Evolutionary conservation across 2,329 filamentous ascomycete species (phyloP).

Genomic region (Incumbomyces delicatus): DNA sequence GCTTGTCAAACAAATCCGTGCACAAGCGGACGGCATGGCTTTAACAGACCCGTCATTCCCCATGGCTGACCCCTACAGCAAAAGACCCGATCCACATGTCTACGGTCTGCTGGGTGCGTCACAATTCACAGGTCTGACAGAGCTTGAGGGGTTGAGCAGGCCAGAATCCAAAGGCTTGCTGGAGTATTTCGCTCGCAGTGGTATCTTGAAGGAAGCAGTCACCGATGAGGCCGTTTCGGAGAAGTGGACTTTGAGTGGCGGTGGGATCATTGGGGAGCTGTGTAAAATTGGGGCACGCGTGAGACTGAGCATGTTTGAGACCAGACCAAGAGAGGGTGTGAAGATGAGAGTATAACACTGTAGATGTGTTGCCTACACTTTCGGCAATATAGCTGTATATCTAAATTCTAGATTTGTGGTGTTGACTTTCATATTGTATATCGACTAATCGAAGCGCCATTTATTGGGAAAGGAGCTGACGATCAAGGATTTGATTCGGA

Average conservation of each 20-base stretch:
- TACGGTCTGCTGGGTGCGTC: constrained; percentile 32
- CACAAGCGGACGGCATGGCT: constrained; percentile 28
- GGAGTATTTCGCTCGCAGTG: constrained; percentile 89
- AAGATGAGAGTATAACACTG: not conserved
- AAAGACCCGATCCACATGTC: constrained; percentile 43
- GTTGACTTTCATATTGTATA: too few species aligned
- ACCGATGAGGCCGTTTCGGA: constrained; percentile 63
- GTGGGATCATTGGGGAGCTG: constrained; percentile 76
- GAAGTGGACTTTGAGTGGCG: constrained; percentile 74
- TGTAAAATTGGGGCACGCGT: constrained; percentile 53
- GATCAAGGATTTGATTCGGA: too few species aligned
- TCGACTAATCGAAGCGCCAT: too few species aligned
- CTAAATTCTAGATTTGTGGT: too few species aligned
- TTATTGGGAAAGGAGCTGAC: too few species aligned
- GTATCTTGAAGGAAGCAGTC: constrained; percentile 61
- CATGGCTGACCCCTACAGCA: constrained; percentile 42
- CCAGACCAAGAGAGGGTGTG: constrained; percentile 1
- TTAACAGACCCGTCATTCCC: constrained; percentile 33
- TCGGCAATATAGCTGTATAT: too few species aligned
- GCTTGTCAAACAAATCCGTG: constrained; percentile 45
- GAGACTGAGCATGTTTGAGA: constrained; percentile 21
- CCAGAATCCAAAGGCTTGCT: constrained; percentile 68
- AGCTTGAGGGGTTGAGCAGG: constrained; percentile 60
- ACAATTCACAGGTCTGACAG: constrained; percentile 32
- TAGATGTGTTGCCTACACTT: too few species aligned